A percentile compares a stretch with the other conserved stretches of the same genome.
phyloP scores from a whole-genome alignment of 2,329 filamentous ascomycete genomes.

The Arthrobotrys conoides region DNA sequence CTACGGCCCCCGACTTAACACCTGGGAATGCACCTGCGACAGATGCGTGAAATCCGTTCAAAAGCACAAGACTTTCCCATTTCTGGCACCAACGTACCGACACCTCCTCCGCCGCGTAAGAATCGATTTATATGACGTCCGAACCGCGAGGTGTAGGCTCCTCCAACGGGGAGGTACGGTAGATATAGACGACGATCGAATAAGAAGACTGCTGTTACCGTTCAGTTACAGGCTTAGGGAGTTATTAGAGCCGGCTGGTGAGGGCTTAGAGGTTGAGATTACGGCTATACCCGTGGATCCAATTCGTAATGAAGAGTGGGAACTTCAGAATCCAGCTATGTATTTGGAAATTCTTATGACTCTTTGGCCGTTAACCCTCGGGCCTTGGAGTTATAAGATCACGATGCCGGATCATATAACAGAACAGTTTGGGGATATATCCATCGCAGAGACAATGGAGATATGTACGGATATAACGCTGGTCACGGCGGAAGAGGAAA shows the following conservation, averaged over 20 bases:
- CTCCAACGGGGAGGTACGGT: too few species aligned
- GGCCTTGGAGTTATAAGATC: slow-evolving; percentile 22
- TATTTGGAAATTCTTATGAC: background rate
- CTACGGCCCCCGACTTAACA: too few species aligned
- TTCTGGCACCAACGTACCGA: background rate
- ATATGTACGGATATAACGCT: too few species aligned
- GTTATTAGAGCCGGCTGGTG: background rate
- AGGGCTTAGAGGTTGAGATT: background rate
- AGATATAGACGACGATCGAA: background rate
- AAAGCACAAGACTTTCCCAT: too few species aligned
- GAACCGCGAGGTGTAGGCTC: background rate
- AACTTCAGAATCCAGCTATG: background rate
- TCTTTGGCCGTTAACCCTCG: slow-evolving; percentile 9
- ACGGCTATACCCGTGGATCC: background rate
- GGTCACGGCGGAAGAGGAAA: background rate
- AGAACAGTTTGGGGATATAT: background rate
- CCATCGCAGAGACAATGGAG: too few species aligned
- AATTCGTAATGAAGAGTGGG: too few species aligned
- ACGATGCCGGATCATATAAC: background rate
- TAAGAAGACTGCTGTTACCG: background rate
- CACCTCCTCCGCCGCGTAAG: slow-evolving; percentile 5
- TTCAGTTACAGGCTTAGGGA: background rate
- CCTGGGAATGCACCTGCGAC: too few species aligned
- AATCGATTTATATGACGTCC: slow-evolving; percentile 17
- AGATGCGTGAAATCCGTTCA: too few species aligned